Evolutionary conservation across 2,329 filamentous ascomycete genomes (phyloP).

Genomic region (Didymosphaeria variabile): DNA sequence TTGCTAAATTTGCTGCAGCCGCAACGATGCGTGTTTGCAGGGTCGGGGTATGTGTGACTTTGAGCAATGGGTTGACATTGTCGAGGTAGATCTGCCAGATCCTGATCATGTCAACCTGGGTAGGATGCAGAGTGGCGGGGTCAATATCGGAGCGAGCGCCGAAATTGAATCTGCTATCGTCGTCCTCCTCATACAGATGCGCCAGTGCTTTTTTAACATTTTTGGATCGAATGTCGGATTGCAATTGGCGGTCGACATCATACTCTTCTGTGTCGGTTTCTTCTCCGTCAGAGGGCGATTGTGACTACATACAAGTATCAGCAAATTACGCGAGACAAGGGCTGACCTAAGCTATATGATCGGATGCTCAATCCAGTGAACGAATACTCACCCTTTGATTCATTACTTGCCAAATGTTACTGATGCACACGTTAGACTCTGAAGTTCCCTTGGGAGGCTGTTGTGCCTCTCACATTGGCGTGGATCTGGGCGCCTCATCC

Average conservation of each 20-base stretch:
- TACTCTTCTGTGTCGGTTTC: constrained; percentile 12
- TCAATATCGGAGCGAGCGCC: constrained; percentile 63
- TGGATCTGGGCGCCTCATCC: not conserved
- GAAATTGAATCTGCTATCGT: constrained; percentile 60
- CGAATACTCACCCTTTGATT: constrained; percentile 23
- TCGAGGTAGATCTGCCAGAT: constrained; percentile 79
- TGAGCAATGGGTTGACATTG: constrained; percentile 43
- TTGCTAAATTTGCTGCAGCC: constrained; percentile 64
- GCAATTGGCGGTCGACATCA: constrained; percentile 10
- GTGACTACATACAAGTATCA: not conserved
- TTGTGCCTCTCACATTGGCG: constrained; percentile 5
- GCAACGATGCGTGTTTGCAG: constrained; percentile 66
- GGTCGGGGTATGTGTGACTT: constrained; percentile 41
- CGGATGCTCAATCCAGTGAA: not conserved
- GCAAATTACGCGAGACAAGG: not conserved
- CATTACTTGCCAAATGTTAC: constrained; percentile 37
- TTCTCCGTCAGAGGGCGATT: not conserved
- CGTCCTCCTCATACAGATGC: constrained; percentile 48
- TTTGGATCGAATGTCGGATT: constrained; percentile 12
- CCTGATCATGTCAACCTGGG: constrained; percentile 71
- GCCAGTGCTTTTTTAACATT: constrained; percentile 8
- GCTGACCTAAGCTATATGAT: not conserved
- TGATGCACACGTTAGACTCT: constrained; percentile 11
- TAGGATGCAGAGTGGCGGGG: constrained; percentile 69
- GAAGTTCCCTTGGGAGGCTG: not conserved